phyloP scores from a whole-genome alignment of 768 basidiomycete species.

The Termitomyces bulborhizus region DNA sequence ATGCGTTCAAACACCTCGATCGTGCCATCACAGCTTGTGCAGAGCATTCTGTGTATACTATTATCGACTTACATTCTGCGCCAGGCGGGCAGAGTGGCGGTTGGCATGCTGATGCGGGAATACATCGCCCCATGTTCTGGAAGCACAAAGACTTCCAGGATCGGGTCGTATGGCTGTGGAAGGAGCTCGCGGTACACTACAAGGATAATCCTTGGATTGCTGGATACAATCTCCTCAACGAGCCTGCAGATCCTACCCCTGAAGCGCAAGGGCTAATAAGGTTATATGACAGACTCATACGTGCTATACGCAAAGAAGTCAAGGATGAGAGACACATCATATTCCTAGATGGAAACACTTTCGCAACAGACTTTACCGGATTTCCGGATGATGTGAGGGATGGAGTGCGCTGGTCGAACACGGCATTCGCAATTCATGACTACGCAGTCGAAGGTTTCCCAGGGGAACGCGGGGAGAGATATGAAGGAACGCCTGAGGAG shows the following conservation, averaged over 20 bases:
- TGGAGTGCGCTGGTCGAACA: constrained; percentile 56
- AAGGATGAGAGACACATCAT: constrained; percentile 58
- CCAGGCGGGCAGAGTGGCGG: constrained; percentile 68
- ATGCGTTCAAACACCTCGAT: constrained; percentile 80
- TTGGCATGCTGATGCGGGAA: constrained; percentile 79
- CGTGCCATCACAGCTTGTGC: constrained; percentile 71
- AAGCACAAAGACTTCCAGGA: constrained; percentile 83
- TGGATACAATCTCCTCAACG: constrained; percentile 82
- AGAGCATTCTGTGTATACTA: constrained; percentile 67
- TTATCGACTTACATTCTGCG: constrained; percentile 75
- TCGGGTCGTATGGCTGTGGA: constrained; percentile 71
- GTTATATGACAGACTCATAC: constrained; percentile 64
- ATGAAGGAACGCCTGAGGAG: constrained; percentile 50
- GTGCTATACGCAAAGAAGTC: constrained; percentile 71
- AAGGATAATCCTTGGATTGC: constrained; percentile 75
- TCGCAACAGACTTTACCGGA: constrained; percentile 64
- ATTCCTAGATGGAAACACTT: constrained; percentile 85
- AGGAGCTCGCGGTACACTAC: constrained; percentile 67
- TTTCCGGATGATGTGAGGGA: constrained; percentile 51
- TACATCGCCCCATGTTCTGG: constrained; percentile 70
- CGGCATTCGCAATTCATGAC: constrained; percentile 75
- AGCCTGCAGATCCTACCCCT: constrained; percentile 60
- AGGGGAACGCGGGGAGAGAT: constrained; percentile 40
- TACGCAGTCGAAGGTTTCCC: constrained; percentile 72
- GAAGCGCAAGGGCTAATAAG: constrained; percentile 56